Evolutionary conservation across 192 early-diverging fungal species (phyloP).

Genomic region (Rhizophlyctis rosea): DNA sequence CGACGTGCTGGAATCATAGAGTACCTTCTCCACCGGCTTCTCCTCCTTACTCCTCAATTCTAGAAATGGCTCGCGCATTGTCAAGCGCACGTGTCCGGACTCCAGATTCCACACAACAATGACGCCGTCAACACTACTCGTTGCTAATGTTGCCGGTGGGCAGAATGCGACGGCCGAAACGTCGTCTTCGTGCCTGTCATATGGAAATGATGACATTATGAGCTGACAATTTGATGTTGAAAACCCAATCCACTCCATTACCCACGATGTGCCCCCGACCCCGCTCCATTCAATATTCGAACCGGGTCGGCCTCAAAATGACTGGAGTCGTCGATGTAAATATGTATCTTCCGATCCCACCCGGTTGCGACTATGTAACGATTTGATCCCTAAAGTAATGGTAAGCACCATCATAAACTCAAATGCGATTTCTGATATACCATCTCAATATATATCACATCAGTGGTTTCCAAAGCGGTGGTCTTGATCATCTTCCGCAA

Average conservation of each 20-base stretch:
- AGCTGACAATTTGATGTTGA: not conserved
- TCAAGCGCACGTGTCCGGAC: constrained; percentile 45
- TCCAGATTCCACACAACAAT: constrained; percentile 53
- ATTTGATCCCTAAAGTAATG: constrained; percentile 41
- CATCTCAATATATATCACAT: constrained; percentile 57
- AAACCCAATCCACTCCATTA: constrained; percentile 12
- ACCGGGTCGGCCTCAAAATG: constrained; percentile 52
- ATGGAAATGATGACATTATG: constrained; percentile 1
- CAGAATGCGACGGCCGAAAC: constrained; percentile 52
- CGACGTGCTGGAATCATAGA: constrained; percentile 9
- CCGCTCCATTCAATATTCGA: constrained; percentile 44
- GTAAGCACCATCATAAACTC: not conserved
- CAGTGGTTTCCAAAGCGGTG: constrained; percentile 47
- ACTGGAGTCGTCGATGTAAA: constrained; percentile 55
- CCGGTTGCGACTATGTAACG: constrained; percentile 57
- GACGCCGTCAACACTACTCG: constrained; percentile 40
- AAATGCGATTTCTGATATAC: constrained; percentile 6
- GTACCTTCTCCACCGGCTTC: constrained; percentile 50
- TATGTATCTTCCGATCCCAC: constrained; percentile 56
- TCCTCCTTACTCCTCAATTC: constrained; percentile 52
- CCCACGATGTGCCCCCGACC: constrained; percentile 41
- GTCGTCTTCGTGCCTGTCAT: constrained; percentile 48
- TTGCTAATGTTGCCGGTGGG: constrained; percentile 44
- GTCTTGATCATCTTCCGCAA: constrained; percentile 52
- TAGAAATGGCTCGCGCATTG: constrained; percentile 43